Evolutionary conservation across 495 filamentous ascomycete species (phyloP).

Genomic region (Aspergillus wentii): DNA sequence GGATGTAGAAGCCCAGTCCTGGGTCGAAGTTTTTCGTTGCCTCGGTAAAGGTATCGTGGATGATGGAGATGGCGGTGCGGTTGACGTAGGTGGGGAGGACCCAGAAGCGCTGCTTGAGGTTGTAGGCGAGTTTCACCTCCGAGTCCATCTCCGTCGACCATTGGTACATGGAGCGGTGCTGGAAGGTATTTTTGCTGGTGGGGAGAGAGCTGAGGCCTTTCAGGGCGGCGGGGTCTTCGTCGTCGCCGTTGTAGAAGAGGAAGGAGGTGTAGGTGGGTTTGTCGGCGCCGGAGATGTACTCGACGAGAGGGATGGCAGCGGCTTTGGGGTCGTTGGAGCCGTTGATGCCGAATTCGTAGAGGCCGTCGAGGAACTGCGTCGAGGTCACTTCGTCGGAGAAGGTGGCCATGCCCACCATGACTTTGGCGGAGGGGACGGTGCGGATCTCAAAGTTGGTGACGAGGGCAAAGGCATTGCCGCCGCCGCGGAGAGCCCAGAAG

Average conservation of each 20-base stretch:
- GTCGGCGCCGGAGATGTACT: conserved; percentile 12
- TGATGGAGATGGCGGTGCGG: conserved; percentile 1
- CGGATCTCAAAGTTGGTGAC: conserved; percentile 23
- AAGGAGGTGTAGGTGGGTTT: conserved; percentile 9
- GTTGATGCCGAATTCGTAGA: conserved; percentile 23
- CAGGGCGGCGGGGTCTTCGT: conserved; percentile 2
- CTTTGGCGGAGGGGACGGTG: conserved; percentile 18
- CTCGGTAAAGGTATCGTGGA: conserved; percentile 2
- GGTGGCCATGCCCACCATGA: conserved; percentile 26
- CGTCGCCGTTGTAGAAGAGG: conserved; percentile 17
- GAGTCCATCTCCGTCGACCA: conserved; percentile 5
- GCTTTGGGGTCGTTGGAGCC: conserved; percentile 25
- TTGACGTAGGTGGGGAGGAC: conserved; percentile 6
- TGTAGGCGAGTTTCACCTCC: not conserved
- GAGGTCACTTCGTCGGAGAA: not conserved
- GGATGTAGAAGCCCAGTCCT: not conserved
- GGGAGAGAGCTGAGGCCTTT: not conserved
- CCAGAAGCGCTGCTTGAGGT: conserved; percentile 5
- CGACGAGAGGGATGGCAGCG: conserved; percentile 28
- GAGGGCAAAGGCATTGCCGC: conserved; percentile 46
- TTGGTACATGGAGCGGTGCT: conserved; percentile 2
- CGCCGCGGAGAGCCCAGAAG: conserved; percentile 48
- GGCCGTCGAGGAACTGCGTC: conserved; percentile 18
- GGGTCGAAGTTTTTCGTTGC: not conserved
- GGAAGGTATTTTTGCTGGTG: not conserved